Percentiles rank a stretch among this genome's conserved stretches.
phyloP scores from a whole-genome alignment of 2,329 filamentous ascomycete genomes.

The Verticillium tricorpus region DNA sequence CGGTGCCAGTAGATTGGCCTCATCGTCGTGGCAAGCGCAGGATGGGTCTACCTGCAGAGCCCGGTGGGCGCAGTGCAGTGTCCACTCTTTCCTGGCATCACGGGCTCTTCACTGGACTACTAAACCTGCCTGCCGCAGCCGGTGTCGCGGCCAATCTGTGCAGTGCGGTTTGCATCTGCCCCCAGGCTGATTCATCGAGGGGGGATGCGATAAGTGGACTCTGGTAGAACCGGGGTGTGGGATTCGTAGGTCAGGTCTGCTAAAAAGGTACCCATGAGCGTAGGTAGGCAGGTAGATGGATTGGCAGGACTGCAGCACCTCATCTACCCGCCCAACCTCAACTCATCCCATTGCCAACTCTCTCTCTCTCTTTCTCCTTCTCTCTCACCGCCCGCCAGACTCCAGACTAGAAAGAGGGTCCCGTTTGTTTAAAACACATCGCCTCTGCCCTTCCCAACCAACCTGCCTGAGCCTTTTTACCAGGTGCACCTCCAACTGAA shows the following conservation, averaged over 20 bases:
- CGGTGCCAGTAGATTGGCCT: conserved; percentile 1
- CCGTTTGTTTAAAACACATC: neutral
- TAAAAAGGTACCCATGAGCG: no score
- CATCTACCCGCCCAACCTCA: neutral
- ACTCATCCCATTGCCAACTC: neutral
- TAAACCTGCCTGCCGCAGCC: neutral
- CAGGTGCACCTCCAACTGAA: neutral
- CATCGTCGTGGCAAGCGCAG: neutral
- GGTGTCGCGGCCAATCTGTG: neutral
- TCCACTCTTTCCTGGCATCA: neutral
- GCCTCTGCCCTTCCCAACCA: neutral
- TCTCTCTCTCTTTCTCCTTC: neutral
- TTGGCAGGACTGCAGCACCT: neutral
- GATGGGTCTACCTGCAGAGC: neutral
- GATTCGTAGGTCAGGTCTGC: neutral
- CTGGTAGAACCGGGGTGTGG: neutral
- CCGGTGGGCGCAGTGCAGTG: neutral
- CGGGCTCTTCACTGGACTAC: neutral
- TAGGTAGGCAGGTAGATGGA: neutral
- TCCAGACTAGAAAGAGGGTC: neutral
- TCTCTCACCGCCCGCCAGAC: neutral
- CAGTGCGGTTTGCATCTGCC: neutral
- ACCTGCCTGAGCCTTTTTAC: neutral
- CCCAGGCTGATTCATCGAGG: neutral
- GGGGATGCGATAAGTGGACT: neutral